Evolutionary conservation across 2,329 filamentous ascomycete species (phyloP), one percentile per base, ranked within the genome.

Genomic region (Monosporascus cannonballus): DNA sequence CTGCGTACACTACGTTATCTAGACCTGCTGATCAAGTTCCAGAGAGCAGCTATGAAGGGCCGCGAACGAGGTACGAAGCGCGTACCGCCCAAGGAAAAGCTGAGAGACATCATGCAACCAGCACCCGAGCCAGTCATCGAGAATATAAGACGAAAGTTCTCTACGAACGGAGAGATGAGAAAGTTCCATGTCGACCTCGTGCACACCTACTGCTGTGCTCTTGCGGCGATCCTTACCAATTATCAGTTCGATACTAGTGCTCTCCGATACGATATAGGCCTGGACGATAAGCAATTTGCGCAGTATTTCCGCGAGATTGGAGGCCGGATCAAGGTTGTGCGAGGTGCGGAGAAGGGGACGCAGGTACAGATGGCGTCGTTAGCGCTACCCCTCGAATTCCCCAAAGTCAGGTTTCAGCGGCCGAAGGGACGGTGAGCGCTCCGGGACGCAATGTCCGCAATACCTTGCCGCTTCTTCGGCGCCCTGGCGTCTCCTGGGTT

Each of bases 301-400:
- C 79, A 84, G 64, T 92, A 90, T 68, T 92, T 89, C 68, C 72
- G 75, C 47, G 89, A 93, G 68, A 84, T 94, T 58, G 90, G 90
- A 22, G 89, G 85, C 30, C 81, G 77, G 60, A 76, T 89, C 30
- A 82, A 78, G 67, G 72, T 76, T 59, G 76, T 80, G 53, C 77
- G 84, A 59, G 80, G 79, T 34, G 85, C 84, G 66, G 80, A 81
- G 20, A 82, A 82, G 52, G 83, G 84, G 56, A 78, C 71, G 54
- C 69, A 69, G 53, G 62, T 70, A 30, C 72, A 79, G 54, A 73
- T 92, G 48, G 91, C 88, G 14, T 84, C 84, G 60, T 73, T 97
- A 62, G 82, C 79, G 61, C 69, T 96, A 56, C 94, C 94, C 3
- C 73, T 96, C 47, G 79, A 85, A 54, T 96, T 96, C 67, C 94